Evolutionary conservation across 345 rosid genomes (phyloP).

Genomic region (Hibiscus mutabilis): DNA sequence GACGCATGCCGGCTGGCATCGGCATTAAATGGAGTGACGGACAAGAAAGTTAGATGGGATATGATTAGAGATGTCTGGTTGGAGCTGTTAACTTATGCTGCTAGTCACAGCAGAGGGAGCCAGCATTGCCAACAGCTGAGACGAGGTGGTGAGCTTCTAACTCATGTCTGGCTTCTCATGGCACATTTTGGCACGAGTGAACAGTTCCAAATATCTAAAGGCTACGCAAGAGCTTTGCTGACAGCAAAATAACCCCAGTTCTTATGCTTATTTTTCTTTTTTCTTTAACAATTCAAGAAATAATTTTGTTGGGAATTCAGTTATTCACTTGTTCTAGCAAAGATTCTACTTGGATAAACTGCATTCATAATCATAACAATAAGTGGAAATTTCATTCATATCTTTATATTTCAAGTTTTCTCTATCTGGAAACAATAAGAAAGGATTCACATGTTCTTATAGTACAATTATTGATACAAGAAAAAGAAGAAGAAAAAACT

Average conservation of each 20-base stretch:
- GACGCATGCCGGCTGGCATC: slow-evolving; percentile 20
- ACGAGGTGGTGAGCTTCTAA: slow-evolving; percentile 46
- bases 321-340: background rate
- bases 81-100: background rate
- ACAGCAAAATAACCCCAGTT: background rate
- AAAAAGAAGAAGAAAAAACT: background rate
- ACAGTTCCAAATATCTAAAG: slow-evolving; percentile 29
- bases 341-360: background rate
- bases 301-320: background rate
- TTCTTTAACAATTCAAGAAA: background rate
- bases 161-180: slow-evolving; percentile 45
- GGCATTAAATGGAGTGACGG: background rate
- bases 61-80: background rate
- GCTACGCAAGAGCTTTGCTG: slow-evolving; percentile 32
- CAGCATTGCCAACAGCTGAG: slow-evolving; percentile 40
- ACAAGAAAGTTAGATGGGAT: background rate
- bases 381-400: background rate
- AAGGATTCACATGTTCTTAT: background rate
- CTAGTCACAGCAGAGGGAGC: background rate
- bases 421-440: too few relatives aligned
- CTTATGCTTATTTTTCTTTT: background rate
- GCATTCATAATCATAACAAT: background rate
- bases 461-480: background rate
- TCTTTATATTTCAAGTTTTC: background rate
- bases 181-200: slow-evolving; percentile 49